These are phyloP conservation scores for Moelleriella libera DNA, from an alignment of 2,329 filamentous ascomycete genomes.

Conservation along the genomic window DNA sequence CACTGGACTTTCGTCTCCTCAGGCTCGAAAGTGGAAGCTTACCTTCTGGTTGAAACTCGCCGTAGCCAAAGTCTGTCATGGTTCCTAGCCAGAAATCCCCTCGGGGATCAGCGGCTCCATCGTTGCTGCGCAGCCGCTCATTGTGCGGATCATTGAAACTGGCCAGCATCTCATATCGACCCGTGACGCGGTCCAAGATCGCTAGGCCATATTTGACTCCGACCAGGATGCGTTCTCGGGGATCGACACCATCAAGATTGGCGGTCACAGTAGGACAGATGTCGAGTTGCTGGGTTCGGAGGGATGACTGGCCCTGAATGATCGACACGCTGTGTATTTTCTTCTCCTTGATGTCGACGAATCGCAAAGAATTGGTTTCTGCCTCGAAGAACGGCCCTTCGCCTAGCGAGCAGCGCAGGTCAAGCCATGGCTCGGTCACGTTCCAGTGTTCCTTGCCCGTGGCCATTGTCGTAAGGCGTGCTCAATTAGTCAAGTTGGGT, in stretches of 20 bases:
- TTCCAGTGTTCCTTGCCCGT: slow-evolving; percentile 24
- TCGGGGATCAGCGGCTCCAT: slow-evolving; percentile 66
- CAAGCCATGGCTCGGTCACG: slow-evolving; percentile 39
- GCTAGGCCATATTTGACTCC: slow-evolving; percentile 74
- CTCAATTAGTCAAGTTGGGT: background rate
- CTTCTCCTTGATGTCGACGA: slow-evolving; percentile 71
- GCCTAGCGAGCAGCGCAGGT: slow-evolving; percentile 50
- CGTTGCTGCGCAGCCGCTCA: slow-evolving; percentile 56
- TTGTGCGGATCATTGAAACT: slow-evolving; percentile 29
- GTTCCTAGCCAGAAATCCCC: slow-evolving; percentile 76
- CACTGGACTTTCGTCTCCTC: background rate
- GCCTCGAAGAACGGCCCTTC: slow-evolving; percentile 66
- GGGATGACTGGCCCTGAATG: slow-evolving; percentile 42
- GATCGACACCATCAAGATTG: slow-evolving; percentile 56
- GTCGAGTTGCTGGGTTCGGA: slow-evolving; percentile 45
- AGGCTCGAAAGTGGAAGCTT: slow-evolving; percentile 6
- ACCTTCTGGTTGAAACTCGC: slow-evolving; percentile 47
- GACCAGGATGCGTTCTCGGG: slow-evolving; percentile 53
- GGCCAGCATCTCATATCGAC: slow-evolving; percentile 37
- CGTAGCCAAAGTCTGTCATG: slow-evolving; percentile 61
- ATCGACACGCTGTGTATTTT: slow-evolving; percentile 61
- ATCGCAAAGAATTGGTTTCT: slow-evolving; percentile 51
- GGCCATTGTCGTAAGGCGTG: background rate
- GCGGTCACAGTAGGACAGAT: slow-evolving; percentile 53
- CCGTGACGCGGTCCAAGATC: slow-evolving; percentile 52